Evolutionary conservation across 1,139 yeast species (phyloP).

Genomic region (Sugiyamaella novakii): DNA sequence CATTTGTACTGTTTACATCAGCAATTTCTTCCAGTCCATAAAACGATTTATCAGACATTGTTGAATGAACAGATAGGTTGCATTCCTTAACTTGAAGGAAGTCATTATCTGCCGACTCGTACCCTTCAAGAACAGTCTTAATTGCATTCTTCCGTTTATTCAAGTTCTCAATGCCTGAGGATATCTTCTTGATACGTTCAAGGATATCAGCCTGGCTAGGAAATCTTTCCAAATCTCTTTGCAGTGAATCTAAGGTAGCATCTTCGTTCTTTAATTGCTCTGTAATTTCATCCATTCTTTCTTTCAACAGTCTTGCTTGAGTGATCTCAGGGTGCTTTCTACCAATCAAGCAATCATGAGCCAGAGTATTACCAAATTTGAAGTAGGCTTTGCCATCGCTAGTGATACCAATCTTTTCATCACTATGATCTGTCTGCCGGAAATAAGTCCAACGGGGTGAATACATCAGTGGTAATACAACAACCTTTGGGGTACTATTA

Average conservation of each 20-base stretch:
- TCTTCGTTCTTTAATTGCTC: slow-evolving; percentile 48
- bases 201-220: slow-evolving; percentile 32
- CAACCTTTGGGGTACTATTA: slow-evolving; percentile 57
- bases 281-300: slow-evolving; percentile 47
- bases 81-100: slow-evolving; percentile 1
- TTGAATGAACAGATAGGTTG: slow-evolving; percentile 14
- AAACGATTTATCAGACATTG: slow-evolving; percentile 22
- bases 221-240: slow-evolving; percentile 32
- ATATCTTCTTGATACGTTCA: slow-evolving; percentile 37
- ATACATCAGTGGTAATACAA: slow-evolving; percentile 63
- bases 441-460: slow-evolving; percentile 79
- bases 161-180: slow-evolving; percentile 44
- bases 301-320: slow-evolving; percentile 38
- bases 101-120: slow-evolving; percentile 2
- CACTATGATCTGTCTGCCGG: slow-evolving; percentile 57
- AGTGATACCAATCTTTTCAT: slow-evolving; percentile 30
- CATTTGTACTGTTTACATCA: slow-evolving; percentile 35
- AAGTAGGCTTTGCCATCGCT: slow-evolving; percentile 46
- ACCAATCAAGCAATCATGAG: slow-evolving; percentile 72
- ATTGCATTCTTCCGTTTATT: slow-evolving; percentile 38
- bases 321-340: slow-evolving; percentile 39
- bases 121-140: slow-evolving; percentile 16
- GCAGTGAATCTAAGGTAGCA: slow-evolving; percentile 43
- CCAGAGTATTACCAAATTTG: slow-evolving; percentile 62
- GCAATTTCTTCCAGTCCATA: slow-evolving; percentile 29